A percentile compares a stretch with the other conserved stretches of the same genome.
Evolutionary conservation across 139 green algal species (phyloP).

Genomic region (Medakamo hakoo): DNA sequence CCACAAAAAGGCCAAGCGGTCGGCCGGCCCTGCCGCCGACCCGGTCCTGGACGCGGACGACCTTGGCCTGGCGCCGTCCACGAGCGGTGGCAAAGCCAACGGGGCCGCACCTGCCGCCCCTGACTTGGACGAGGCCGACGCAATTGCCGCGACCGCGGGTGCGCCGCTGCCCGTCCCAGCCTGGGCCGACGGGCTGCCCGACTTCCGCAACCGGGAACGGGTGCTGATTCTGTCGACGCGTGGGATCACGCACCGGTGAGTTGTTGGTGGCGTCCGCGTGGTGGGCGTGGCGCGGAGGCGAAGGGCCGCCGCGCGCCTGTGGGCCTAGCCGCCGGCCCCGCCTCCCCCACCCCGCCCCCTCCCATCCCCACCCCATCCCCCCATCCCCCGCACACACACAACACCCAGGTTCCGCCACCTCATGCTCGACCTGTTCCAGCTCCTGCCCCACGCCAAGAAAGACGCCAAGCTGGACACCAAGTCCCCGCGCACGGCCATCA

Average conservation of each 20-base stretch:
- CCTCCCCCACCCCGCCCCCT: neutral
- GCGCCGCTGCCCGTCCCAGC: neutral
- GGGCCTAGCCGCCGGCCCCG: too few relatives aligned
- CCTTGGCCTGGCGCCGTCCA: too few relatives aligned
- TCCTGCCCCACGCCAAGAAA: slow-evolving; percentile 90
- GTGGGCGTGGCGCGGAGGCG: neutral
- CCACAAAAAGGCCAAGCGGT: neutral
- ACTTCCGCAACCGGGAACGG: slow-evolving; percentile 76
- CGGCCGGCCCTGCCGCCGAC: too few relatives aligned
- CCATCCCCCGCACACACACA: too few relatives aligned
- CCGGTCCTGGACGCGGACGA: too few relatives aligned
- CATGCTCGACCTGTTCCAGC: slow-evolving; percentile 70
- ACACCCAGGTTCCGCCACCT: slow-evolving; percentile 76
- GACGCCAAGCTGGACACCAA: slow-evolving; percentile 97
- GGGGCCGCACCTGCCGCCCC: neutral
- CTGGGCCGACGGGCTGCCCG: neutral
- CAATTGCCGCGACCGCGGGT: neutral
- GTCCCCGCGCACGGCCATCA: slow-evolving; percentile 62
- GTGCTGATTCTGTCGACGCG: slow-evolving; percentile 65
- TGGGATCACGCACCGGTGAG: slow-evolving; percentile 56
- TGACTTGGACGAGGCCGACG: neutral
- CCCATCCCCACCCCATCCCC: neutral
- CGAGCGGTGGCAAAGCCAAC: neutral
- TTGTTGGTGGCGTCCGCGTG: neutral
- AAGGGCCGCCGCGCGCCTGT: too few relatives aligned